Conservation (phyloP, 306 rosid genomes). For the Vigna trinervia region DNA sequence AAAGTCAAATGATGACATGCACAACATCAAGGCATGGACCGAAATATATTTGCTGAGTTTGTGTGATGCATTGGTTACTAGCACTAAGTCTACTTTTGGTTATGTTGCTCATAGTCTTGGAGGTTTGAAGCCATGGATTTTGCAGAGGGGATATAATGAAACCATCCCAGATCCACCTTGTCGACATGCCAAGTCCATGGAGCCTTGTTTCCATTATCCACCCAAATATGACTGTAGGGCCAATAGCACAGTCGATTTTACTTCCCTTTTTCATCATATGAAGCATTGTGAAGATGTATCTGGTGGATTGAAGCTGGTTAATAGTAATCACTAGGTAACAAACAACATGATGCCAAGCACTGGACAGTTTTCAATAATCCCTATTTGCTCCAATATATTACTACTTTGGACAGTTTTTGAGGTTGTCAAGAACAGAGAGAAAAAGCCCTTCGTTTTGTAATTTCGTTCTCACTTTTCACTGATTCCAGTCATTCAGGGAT, state of each 20-base stretch:
- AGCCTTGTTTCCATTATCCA: slow-evolving; percentile 83
- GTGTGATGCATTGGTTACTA: slow-evolving; percentile 73
- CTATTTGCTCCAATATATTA: slow-evolving; percentile 4
- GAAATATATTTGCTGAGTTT: slow-evolving; percentile 80
- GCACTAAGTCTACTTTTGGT: slow-evolving; percentile 84
- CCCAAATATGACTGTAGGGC: slow-evolving; percentile 73
- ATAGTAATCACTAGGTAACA: slow-evolving; percentile 25
- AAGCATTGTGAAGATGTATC: slow-evolving; percentile 78
- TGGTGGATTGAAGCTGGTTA: slow-evolving; percentile 66
- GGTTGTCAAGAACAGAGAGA: background rate
- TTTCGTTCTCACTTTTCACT: slow-evolving; percentile 21
- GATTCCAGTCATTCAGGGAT: background rate
- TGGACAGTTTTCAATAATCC: background rate
- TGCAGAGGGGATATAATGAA: slow-evolving; percentile 58
- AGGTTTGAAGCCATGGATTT: slow-evolving; percentile 84
- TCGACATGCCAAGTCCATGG: slow-evolving; percentile 69
- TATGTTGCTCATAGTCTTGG: slow-evolving; percentile 86
- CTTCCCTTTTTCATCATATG: slow-evolving; percentile 62
- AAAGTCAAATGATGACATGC: slow-evolving; percentile 60
- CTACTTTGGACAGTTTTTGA: background rate
- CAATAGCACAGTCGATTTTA: slow-evolving; percentile 55
- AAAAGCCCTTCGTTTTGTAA: background rate
- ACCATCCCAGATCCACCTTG: slow-evolving; percentile 73
- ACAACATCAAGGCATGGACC: slow-evolving; percentile 75
- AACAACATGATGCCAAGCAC: slow-evolving; percentile 1